Evolutionary conservation across 106 monocot species (phyloP).

Genomic region (Cymbidium sinense): DNA sequence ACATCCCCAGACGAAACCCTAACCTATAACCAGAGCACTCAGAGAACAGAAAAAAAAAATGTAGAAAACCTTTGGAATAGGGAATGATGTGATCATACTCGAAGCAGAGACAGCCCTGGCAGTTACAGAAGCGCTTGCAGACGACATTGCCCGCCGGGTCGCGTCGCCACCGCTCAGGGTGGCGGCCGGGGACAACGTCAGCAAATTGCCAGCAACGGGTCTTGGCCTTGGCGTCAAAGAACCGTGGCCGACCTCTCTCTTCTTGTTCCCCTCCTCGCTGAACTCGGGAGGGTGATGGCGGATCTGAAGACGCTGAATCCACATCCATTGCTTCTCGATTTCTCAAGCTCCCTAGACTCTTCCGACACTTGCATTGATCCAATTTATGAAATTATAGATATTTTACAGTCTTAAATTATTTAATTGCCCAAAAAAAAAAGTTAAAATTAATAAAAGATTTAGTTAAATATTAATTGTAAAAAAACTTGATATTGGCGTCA

Average conservation of each 20-base stretch:
- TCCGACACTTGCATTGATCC: not conserved
- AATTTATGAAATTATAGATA: too few relatives aligned
- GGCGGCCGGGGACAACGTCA: slow-evolving; percentile 62
- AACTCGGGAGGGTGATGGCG: not conserved
- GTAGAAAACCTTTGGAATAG: slow-evolving; percentile 60
- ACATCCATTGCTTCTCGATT: not conserved
- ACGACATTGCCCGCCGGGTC: slow-evolving; percentile 87
- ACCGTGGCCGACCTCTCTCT: slow-evolving; percentile 45
- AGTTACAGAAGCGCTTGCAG: slow-evolving; percentile 87
- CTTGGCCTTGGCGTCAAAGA: slow-evolving; percentile 60
- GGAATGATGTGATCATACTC: slow-evolving; percentile 94
- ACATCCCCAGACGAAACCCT: not conserved
- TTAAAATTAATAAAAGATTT: too few relatives aligned
- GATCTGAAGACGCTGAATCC: not conserved
- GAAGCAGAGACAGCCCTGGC: slow-evolving; percentile 94
- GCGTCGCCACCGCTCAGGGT: slow-evolving; percentile 90
- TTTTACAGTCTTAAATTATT: too few relatives aligned
- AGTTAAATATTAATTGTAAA: too few relatives aligned
- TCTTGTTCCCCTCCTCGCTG: slow-evolving; percentile 7
- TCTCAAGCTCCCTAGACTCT: not conserved
- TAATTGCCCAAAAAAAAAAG: too few relatives aligned
- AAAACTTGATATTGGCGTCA: too few relatives aligned
- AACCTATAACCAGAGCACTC: not conserved
- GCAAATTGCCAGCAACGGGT: slow-evolving; percentile 82
- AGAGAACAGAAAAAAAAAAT: not conserved